Base-by-base conservation (phyloP, 2,329 filamentous ascomycete genomes). In the Lecanosticta acicola region DNA sequence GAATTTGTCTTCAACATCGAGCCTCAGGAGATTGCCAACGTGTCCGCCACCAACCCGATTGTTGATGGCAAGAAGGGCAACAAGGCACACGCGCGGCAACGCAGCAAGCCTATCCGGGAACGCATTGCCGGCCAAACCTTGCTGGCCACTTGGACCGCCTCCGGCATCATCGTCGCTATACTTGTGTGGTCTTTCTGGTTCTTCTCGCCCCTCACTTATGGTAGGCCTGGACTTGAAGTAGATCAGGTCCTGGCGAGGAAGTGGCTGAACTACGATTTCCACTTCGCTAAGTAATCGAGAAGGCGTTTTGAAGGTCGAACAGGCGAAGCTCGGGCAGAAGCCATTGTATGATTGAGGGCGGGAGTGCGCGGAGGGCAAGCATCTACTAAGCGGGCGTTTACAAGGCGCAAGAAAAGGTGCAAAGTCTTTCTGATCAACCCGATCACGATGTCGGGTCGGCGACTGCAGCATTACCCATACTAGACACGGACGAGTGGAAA, bases 1-100 rank as follows among this genome's bases (percentile, higher is more conserved):
- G 93, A 98, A 67, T 98, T 98, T 67, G 82, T 98, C 65, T 97
- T 97, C 75, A 94, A 87, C 66, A 79, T 89, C 44, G 89, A 96
- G 61, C 84, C 89, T 0, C 71, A 75, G 20, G 75, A 82, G 32
- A 59, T 74, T 10, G 76, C 83, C 36, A 76, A 79, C 49, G 67
- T 73, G 3, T 63, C 66, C 4, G 60, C 64, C 34, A 58, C 59
- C 35, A 68, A 67, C 18, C 63, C 62, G 39, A 72, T 69, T 44
- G 35, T 58, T 46, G 45, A 64, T 58, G 26, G 58, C 56, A 51
- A 61, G 43, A 63, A 67, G 47, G 58, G 52, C 32, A 59, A 49
- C 51, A 55, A 66, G 64, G 53, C 62, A 53, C 50, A 66, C 60
- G 53, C 61, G 52, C 53, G 62, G 60, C 57, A 58, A 40, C 79